Base-by-base conservation (phyloP, 352 stramenopile genomes). In the Globisporangium takayamanum region DNA sequence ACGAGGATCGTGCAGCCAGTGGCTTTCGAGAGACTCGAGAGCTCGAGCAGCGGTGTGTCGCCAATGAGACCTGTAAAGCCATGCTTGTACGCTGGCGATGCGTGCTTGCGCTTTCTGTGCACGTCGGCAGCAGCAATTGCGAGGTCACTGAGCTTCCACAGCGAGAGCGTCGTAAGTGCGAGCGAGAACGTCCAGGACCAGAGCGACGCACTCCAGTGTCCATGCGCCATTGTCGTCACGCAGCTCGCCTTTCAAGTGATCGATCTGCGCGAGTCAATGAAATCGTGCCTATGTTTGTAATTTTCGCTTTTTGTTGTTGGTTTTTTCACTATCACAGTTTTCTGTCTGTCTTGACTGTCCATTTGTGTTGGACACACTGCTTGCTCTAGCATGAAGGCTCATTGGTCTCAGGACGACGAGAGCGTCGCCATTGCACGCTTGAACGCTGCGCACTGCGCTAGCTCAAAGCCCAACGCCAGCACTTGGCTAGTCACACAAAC, bases 41-140 rank as follows among this genome's bases (percentile, higher is more conserved):
- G 80, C 58, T 94, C 73, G 3, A 99, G 73, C 49, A 98, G 67
- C 15, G 94, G 94, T 25, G 96, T 99, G 61, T 97, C 91, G 42
- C 94, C 94, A 50, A 99, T 84, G 22, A 98, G 66, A 10, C 85
- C 88, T 42, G 91, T 78, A 55, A 98, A 97, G 22, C 78, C 82
- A 28, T 74, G 60, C 16, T 64, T 66, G 46, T 72, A 68, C 45
- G 28, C 14, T 18, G 37, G 66, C 58, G 44, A 26, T 30, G 42
- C 54, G 18, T 36, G 62, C 62, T 60, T 68, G 60, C 44, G 68
- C 41, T 53, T 70, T 68, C 46, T 70, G 63, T 18, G 15, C 44
- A 61, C 28, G 6, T 63, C 59, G 5, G 44, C 28, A 7, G 50
- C 52, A n/a, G 18, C 36, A 7, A 60, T 53, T 22, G 62, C 57